Evolutionary conservation across 305 asterid genomes (phyloP), one percentile per base, ranked within the genome.

Genomic region (Rubia occidens): DNA sequence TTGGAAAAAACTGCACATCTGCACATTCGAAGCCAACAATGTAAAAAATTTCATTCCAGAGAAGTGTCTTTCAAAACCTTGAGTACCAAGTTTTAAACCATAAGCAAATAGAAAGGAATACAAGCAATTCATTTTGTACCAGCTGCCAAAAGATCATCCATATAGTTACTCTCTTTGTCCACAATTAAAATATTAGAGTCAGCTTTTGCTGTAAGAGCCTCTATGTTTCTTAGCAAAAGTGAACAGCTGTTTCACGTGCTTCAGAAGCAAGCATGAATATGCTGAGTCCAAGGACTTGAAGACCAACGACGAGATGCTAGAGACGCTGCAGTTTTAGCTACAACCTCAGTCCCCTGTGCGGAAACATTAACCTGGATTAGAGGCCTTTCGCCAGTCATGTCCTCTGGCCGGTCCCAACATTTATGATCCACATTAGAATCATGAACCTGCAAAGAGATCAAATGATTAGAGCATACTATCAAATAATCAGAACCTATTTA

Each of bases 311-410:
- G 97, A 24, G 99, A 83, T 59, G 97, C 99, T 76, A 94, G 78
- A 75, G 99, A 96, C 17, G 97, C 99, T 60, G 96, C 95, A 10
- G 97, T 84, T 82, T 94, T 96, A 5, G 95, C 97, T 8, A 96
- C 96, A 73, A 94, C 95, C 2, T 94, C 99, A 0, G 85, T 78
- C 64, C 99, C 99, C 0, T 97, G 97, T 61, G 71, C 69, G 14
- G 96, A 76, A 29, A 87, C 75, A 70, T 90, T 91, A 73, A 94
- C 87, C 78, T 88, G 95, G 8, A 80, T 82, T 20, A 94, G 81
- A 63, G 99, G 99, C 81, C 99, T 85, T 11, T 66, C 69, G 67
- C 72, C 85, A 5, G 75, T 79, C 89, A 91, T 88, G 77, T 77
- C 82, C 79, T 94, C 99, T 0, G 99, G 99, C 67, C 91, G 79